A percentile compares a stretch with the other conserved stretches of the same genome.
phyloP scores from a whole-genome alignment of 2,329 filamentous ascomycete species.

The Apiospora pterosperma region DNA sequence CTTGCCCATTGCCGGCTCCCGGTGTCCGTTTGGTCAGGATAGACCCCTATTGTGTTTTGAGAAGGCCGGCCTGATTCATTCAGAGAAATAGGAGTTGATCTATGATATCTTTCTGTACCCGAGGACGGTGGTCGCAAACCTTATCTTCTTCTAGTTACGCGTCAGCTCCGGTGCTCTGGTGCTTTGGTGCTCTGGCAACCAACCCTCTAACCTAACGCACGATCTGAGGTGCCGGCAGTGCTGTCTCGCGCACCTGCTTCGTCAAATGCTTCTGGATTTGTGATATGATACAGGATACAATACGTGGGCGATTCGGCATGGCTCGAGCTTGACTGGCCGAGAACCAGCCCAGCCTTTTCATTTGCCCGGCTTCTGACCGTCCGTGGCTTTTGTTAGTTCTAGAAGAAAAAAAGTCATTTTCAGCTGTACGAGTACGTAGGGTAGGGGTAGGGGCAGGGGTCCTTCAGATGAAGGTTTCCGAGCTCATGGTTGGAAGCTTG shows the following conservation, averaged over 20 bases:
- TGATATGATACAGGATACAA: background rate
- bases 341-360: background rate
- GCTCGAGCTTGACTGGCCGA: background rate
- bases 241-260: background rate
- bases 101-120: background rate
- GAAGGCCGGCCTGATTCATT: no score
- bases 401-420: background rate
- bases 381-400: background rate
- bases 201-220: background rate
- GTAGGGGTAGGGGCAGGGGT: no score
- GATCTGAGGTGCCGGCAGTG: background rate
- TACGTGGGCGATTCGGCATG: background rate
- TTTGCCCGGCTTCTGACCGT: background rate
- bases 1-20: background rate
- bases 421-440: no score
- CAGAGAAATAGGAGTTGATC: no score
- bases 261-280: background rate
- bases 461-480: background rate
- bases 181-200: background rate
- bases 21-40: background rate
- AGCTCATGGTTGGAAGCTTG: background rate
- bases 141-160: background rate
- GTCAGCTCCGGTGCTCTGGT: background rate
- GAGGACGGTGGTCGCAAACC: background rate
- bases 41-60: background rate